Conservation (phyloP, 208 protist genomes). For the Trypanosoma platydactyli region DNA sequence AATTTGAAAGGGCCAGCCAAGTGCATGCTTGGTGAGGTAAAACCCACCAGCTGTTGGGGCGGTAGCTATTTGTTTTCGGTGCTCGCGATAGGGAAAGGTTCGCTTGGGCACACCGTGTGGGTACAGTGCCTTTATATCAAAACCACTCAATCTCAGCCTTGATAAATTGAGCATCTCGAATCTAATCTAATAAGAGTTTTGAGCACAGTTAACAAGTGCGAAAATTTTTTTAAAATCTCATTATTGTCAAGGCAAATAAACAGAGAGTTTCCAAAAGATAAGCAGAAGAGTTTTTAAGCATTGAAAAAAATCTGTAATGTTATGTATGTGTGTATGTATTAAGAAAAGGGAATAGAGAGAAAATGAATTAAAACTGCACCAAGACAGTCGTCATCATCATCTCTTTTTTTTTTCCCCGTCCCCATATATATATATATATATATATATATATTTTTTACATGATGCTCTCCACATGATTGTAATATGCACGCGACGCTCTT, state of each 20-base stretch:
- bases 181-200: not conserved
- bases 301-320: slow-evolving; percentile 6
- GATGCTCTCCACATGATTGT: not conserved
- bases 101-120: slow-evolving; percentile 86
- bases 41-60: slow-evolving; percentile 84
- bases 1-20: slow-evolving; percentile 88
- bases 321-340: no score
- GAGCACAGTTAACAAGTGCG: slow-evolving; percentile 4
- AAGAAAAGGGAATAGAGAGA: no score
- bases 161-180: slow-evolving; percentile 63
- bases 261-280: no score
- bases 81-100: slow-evolving; percentile 86
- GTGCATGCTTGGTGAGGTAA: slow-evolving; percentile 81
- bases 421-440: no score
- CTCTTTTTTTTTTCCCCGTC: no score
- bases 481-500: not conserved
- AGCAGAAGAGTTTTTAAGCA: no score
- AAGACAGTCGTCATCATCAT: no score
- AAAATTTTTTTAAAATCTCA: no score
- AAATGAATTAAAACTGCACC: not conserved
- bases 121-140: slow-evolving; percentile 78
- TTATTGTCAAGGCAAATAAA: no score
- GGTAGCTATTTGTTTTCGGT: slow-evolving; percentile 81
- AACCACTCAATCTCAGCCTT: slow-evolving; percentile 52
- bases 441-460: no score